Base-by-base conservation (phyloP, 441 rosid genomes). In the Macaranga tanarius region DNA sequence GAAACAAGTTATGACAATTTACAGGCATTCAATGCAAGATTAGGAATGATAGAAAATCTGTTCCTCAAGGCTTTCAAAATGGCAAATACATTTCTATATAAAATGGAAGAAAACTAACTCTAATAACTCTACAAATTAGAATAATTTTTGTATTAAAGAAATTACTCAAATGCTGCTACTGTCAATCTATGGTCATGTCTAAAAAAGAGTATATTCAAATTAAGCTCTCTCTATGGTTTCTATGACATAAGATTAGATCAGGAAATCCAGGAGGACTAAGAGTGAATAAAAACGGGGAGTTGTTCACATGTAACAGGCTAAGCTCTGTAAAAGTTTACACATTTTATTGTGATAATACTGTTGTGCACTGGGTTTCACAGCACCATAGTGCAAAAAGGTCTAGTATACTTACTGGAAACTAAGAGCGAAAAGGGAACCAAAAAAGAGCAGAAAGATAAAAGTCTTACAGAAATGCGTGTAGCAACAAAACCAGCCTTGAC, bases 401-500 rank as follows among this genome's bases (percentile, higher is more conserved):
- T 44, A 22, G 7, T 26, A 22, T 4, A 56, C 6, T 63, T 31
- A 0, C 34, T 23, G 38, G 45, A 64, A 34, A 48, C 23, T 2
- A 55, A 45, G 57, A 62, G 64, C 12, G 0, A 13, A 60, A 61
- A 23, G 11, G 0, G 20, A 9, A n/a, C n/a, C n/a, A n/a, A 28
- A 11, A 56, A 40, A 11, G n/a, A 47, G n/a, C 15, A 7, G 26
- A 38, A 22, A 31, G 5, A 70, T 3, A 7, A 15, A 52, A 54
- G 61, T 73, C 87, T 76, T 84, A 92, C 99, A 42, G 99, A 92
- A 59, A 95, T 91, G 17, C 95, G 96, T 0, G 99, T 92, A 71
- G 97, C 98, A 19, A 92, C 95, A 63, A 95, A 92, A 62, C 99
- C 98, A 77, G 96, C 96, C 87, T 87, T 92, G 71, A 92, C 97